These are phyloP conservation scores for Yamadazyma buinensis DNA, from an alignment of 1,139 yeast genomes.

Conservation along the genomic window DNA sequence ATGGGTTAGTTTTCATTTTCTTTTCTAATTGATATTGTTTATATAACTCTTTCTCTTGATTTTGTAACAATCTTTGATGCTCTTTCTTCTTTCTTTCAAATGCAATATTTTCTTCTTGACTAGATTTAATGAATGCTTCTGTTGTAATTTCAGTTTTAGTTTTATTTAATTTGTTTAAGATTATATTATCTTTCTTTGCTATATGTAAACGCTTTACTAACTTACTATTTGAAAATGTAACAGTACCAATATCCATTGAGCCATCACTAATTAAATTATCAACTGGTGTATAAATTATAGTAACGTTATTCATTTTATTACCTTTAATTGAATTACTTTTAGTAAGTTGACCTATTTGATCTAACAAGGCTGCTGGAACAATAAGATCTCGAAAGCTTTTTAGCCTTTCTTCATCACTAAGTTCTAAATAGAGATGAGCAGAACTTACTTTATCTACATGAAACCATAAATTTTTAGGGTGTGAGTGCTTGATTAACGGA, in stretches of 20 bases:
- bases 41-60: slow-evolving; percentile 21
- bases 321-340: slow-evolving; percentile 81
- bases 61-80: slow-evolving; percentile 27
- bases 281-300: slow-evolving; percentile 76
- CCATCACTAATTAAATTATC: slow-evolving; percentile 67
- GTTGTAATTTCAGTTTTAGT: slow-evolving; percentile 49
- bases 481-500: slow-evolving; percentile 64
- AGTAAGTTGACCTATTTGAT: slow-evolving; percentile 70
- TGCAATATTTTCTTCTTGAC: slow-evolving; percentile 35
- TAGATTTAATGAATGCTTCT: slow-evolving; percentile 50
- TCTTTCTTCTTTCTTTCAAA: slow-evolving; percentile 31
- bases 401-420: slow-evolving; percentile 38
- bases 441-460: slow-evolving; percentile 79
- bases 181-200: slow-evolving; percentile 56
- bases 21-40: slow-evolving; percentile 24
- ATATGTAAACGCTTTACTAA: slow-evolving; percentile 54
- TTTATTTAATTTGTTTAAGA: slow-evolving; percentile 63
- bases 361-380: slow-evolving; percentile 50
- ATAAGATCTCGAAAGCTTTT: slow-evolving; percentile 30
- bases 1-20: slow-evolving; percentile 42
- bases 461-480: slow-evolving; percentile 74
- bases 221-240: slow-evolving; percentile 59
- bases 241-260: slow-evolving; percentile 82
- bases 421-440: slow-evolving; percentile 74
- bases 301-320: slow-evolving; percentile 65